phyloP scores from a whole-genome alignment of 106 monocot species.

The Allium sativum region DNA sequence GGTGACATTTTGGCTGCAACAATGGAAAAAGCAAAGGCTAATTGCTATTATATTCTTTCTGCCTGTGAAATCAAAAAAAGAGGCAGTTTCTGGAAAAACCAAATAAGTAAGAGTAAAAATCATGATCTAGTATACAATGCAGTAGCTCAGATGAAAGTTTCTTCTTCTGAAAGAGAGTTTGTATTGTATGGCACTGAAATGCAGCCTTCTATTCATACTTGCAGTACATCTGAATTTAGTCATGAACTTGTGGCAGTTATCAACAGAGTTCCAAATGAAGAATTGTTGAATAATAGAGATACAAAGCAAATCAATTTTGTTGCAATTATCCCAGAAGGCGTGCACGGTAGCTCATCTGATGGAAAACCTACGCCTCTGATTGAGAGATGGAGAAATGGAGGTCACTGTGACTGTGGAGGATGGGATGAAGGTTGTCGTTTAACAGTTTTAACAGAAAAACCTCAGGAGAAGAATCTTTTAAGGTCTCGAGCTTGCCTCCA shows the following conservation, averaged over 20 bases:
- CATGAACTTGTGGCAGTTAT: conserved; percentile 61
- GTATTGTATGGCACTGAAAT: conserved; percentile 47
- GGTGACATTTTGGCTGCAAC: conserved; percentile 67
- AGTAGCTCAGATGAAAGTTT: conserved; percentile 64
- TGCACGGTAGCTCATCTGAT: conserved; percentile 44
- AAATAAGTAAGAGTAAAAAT: conserved; percentile 46
- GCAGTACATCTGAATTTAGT: not conserved
- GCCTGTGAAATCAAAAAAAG: conserved; percentile 65
- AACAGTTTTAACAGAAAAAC: conserved; percentile 29
- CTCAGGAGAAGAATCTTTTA: conserved; percentile 2
- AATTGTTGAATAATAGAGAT: not conserved
- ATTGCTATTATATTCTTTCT: conserved; percentile 46
- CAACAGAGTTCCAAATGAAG: conserved; percentile 14
- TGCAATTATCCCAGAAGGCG: conserved; percentile 52
- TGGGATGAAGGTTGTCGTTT: conserved; percentile 91
- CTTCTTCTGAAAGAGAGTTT: conserved; percentile 39
- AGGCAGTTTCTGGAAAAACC: conserved; percentile 46
- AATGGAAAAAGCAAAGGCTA: conserved; percentile 26
- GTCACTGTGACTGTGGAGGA: conserved; percentile 93
- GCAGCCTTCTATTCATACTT: conserved; percentile 8
- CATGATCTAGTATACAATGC: conserved; percentile 39
- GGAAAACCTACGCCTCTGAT: conserved; percentile 57
- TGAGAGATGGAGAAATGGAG: conserved; percentile 77
- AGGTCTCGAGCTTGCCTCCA: conserved; percentile 3
- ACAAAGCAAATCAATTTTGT: conserved; percentile 12